Base-by-base conservation (phyloP, 208 protist species). In the Trypanosoma grayi region DNA sequence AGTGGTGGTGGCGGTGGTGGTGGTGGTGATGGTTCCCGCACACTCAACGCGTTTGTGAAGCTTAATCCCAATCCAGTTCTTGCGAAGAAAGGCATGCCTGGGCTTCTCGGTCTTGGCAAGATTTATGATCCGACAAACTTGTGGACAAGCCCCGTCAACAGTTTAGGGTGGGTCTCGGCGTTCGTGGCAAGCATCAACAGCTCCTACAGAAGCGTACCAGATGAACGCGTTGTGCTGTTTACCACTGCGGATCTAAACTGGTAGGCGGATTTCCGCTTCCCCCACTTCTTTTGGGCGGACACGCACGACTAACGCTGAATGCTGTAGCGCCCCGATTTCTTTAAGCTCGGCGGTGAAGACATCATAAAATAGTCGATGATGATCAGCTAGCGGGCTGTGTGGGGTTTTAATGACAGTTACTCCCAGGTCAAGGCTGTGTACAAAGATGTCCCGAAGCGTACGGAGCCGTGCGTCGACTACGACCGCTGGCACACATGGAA, bases 281-380 rank as follows among this genome's bases (percentile, higher is more conserved):
- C 75, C 25, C 73, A 81, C 62, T 64, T 40, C 34, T 68, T 82
- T 20, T 82, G 71, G 66, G 14, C 62, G 41, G 66, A 80, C 55
- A 60, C 59, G 51, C 68, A 73, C 53, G 51, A 72, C 64, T 31
- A 53, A 9, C 50, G 73, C 51, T 36, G 51, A 20, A 82, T 77
- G 75, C 60, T 82, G 45, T 75, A 82, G 73, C 67, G 60, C 67
- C 75, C 72, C 44, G 71, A 79, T 59, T 86, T 79, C 47, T 86
- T 80, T 70, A 70, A 60, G 20, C 53, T 82, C 55, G 51, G 52
- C 51, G 47, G 40, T 28, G 68, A 70, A 55, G 63, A 77, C 75
- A 77, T 67, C 46, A 57, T 82, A 44, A 79, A 79, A 68, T 62
- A 79, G 28, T 83, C 72, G 30, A 74, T 63, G 20, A 79, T 77